These are phyloP conservation scores for Cenchrus fungigraminus DNA, from an alignment of 176 grass and related monocot species.

Conservation along the genomic window DNA sequence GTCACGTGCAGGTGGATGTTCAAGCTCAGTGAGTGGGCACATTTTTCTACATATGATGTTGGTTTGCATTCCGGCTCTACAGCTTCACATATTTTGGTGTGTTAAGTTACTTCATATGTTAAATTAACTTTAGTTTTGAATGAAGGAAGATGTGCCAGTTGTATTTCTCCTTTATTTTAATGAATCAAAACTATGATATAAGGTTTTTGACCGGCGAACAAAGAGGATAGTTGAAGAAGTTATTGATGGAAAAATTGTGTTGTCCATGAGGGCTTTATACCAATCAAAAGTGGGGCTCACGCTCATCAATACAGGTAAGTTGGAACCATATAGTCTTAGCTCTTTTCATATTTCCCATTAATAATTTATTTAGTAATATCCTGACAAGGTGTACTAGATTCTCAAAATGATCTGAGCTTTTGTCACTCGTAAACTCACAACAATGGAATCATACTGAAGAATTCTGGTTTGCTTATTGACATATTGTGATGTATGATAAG, in stretches of 20 bases:
- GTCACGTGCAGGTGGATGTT: conserved; percentile 84
- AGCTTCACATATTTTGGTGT: conserved; percentile 93
- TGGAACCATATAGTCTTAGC: not conserved
- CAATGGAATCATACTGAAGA: not conserved
- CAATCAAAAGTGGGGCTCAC: conserved; percentile 92
- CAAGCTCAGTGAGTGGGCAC: conserved; percentile 94
- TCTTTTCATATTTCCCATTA: conserved; percentile 9
- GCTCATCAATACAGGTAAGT: conserved; percentile 84
- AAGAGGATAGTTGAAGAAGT: conserved; percentile 93
- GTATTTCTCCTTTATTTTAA: conserved; percentile 25
- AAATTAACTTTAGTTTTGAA: conserved; percentile 18
- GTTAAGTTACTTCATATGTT: conserved; percentile 21
- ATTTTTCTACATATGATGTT: conserved; percentile 92
- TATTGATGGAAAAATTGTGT: conserved; percentile 93
- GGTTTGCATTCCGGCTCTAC: conserved; percentile 83
- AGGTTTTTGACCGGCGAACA: conserved; percentile 89
- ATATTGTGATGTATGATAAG: not conserved
- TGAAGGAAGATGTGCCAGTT: not conserved
- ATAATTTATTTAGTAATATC: not conserved
- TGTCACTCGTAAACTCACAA: not conserved
- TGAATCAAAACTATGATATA: conserved; percentile 28
- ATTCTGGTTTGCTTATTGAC: conserved; percentile 18
- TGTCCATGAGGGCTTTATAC: conserved; percentile 96
- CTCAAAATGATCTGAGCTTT: conserved; percentile 9
- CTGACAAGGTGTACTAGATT: not conserved